These are phyloP conservation scores for Trichoderma asperelloides DNA, from an alignment of 495 filamentous ascomycete species.

Conservation along the genomic window DNA sequence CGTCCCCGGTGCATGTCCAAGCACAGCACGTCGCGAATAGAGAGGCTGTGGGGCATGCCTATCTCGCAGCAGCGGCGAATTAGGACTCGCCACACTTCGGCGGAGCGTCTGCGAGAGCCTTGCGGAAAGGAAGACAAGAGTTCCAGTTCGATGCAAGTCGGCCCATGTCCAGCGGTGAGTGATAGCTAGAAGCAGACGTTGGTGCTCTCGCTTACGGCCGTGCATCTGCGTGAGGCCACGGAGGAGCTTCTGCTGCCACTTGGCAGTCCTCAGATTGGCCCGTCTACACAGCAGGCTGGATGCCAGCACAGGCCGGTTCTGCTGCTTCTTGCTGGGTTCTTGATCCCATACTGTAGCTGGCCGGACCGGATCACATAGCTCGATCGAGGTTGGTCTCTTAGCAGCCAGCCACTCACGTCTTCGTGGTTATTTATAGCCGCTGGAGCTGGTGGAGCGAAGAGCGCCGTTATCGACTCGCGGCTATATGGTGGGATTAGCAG, in stretches of 20 bases:
- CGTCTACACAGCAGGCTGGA: background rate
- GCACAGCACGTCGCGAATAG: background rate
- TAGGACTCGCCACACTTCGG: background rate
- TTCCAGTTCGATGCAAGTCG: background rate
- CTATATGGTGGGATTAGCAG: background rate
- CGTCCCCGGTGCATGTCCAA: background rate
- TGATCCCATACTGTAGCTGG: background rate
- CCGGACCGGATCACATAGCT: background rate
- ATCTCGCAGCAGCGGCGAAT: background rate
- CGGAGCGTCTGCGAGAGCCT: background rate
- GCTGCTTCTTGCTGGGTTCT: background rate
- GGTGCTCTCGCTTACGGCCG: background rate
- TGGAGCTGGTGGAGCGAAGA: background rate
- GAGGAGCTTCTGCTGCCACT: background rate
- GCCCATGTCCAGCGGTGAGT: slow-evolving; percentile 1
- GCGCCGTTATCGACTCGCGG: background rate
- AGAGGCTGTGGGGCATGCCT: background rate
- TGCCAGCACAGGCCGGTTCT: background rate
- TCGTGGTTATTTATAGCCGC: background rate
- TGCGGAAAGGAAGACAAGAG: background rate
- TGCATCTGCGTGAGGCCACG: background rate
- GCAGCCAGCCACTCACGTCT: background rate
- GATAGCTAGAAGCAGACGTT: background rate
- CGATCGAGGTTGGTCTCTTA: background rate
- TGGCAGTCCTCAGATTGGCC: background rate